Percentiles rank a stretch among this genome's conserved stretches.
Conservation (phyloP, 371 early-diverging fungal genomes). For the Nosema muscidifuracis region DNA sequence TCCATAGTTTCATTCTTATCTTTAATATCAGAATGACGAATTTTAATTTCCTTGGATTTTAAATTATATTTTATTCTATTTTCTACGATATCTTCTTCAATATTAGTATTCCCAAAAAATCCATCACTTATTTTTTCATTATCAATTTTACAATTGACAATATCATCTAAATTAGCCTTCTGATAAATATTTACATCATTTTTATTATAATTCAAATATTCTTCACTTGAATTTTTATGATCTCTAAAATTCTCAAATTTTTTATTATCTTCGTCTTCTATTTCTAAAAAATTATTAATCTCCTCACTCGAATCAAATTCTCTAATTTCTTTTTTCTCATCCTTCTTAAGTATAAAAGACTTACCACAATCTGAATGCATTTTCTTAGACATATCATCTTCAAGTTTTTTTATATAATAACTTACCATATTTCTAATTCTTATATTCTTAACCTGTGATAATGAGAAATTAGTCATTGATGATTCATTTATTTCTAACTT, state of each 20-base stretch:
- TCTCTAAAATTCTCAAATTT: background rate
- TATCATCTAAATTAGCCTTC: background rate
- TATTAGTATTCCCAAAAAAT: background rate
- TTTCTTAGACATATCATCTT: constrained; percentile 14
- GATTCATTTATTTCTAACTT: background rate
- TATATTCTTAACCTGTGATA: constrained; percentile 46
- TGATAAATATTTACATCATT: background rate
- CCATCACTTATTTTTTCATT: background rate
- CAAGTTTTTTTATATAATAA: constrained; percentile 29
- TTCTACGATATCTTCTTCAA: background rate
- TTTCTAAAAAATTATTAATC: constrained; percentile 3
- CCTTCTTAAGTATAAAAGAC: constrained; percentile 6
- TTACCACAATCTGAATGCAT: constrained; percentile 37
- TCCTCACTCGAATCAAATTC: background rate
- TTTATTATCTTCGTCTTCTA: background rate
- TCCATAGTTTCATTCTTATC: background rate
- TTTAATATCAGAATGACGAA: background rate
- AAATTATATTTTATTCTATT: background rate
- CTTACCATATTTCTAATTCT: constrained; percentile 44
- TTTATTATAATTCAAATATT: background rate
- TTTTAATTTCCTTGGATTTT: background rate
- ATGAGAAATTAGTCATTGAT: constrained; percentile 16
- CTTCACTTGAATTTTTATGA: background rate
- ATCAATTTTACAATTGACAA: background rate
- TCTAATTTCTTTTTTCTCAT: background rate